These are phyloP conservation scores for Colletotrichum sp. DNA, from an alignment of 2,329 filamentous ascomycete species.

Conservation along the genomic window DNA sequence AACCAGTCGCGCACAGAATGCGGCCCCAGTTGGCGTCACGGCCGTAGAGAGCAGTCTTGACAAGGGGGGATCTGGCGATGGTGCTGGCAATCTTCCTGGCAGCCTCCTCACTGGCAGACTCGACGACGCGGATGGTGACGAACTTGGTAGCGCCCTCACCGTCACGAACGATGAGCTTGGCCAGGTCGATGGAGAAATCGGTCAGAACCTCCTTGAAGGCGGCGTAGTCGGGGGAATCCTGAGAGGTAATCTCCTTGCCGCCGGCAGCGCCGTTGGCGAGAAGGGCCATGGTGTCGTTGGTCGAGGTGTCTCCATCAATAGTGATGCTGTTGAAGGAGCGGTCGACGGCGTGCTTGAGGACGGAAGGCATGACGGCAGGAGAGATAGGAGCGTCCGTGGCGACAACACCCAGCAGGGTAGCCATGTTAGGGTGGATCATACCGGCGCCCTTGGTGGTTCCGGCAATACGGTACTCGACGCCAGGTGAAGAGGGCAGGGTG, in stretches of 20 bases:
- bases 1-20: conserved; percentile 93
- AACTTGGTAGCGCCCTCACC: conserved; percentile 99
- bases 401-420: conserved; percentile 88
- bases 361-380: conserved; percentile 66
- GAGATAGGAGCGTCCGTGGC: conserved; percentile 89
- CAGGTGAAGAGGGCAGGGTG: conserved; percentile 79
- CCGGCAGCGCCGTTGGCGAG: conserved; percentile 95
- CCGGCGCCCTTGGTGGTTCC: conserved; percentile 98
- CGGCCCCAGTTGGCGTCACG: conserved; percentile 99
- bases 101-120: conserved; percentile 71
- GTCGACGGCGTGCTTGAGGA: conserved; percentile 77
- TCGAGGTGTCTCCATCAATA: conserved; percentile 95
- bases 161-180: conserved; percentile 92
- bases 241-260: conserved; percentile 64
- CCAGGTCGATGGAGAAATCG: conserved; percentile 80
- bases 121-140: conserved; percentile 85
- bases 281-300: conserved; percentile 93
- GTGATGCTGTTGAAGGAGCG: conserved; percentile 96
- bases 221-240: conserved; percentile 66
- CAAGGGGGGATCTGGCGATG: conserved; percentile 89
- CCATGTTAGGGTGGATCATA: conserved; percentile 99
- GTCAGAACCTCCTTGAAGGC: conserved; percentile 76
- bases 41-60: conserved; percentile 97
- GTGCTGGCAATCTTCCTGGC: conserved; percentile 83
- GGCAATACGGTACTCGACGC: conserved; percentile 80